Percentiles rank a stretch among this genome's conserved stretches.
Conservation (phyloP, 2,329 filamentous ascomycete genomes). For the Ophiostoma australiae region DNA sequence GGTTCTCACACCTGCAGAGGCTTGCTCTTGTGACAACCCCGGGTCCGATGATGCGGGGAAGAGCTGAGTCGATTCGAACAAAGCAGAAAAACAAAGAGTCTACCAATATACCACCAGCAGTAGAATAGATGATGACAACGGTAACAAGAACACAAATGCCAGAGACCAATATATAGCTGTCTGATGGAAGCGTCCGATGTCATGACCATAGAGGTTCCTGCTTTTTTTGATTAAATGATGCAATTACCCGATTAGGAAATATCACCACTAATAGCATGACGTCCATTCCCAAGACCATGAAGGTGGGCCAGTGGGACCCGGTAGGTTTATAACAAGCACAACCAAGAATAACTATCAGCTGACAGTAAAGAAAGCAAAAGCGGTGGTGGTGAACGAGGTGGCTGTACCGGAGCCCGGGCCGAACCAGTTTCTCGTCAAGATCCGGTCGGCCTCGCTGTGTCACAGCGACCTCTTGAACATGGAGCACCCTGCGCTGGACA, state of each 20-base stretch:
- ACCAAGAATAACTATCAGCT: not conserved
- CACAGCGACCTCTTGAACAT: constrained; percentile 33
- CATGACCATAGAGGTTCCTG: not conserved
- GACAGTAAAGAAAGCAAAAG: constrained; percentile 11
- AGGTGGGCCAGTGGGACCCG: constrained; percentile 27
- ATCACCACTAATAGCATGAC: constrained; percentile 9
- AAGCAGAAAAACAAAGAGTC: too few species aligned
- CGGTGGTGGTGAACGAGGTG: constrained; percentile 36
- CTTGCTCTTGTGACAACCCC: too few species aligned
- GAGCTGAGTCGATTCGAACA: too few species aligned
- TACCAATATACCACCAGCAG: too few species aligned
- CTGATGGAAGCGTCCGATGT: not conserved
- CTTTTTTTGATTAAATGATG: not conserved
- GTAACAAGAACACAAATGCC: too few species aligned
- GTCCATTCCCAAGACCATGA: constrained; percentile 27
- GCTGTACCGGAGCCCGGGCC: constrained; percentile 40
- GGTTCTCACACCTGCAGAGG: too few species aligned
- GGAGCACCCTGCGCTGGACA: constrained; percentile 27
- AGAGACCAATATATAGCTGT: not conserved
- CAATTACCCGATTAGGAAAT: not conserved
- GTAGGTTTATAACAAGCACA: not conserved
- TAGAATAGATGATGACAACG: too few species aligned
- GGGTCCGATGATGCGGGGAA: too few species aligned
- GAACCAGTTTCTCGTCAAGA: constrained; percentile 40
- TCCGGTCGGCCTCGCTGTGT: constrained; percentile 36